phyloP scores from a whole-genome alignment of 306 rosid genomes.

The Elaeagnus macrophylla region DNA sequence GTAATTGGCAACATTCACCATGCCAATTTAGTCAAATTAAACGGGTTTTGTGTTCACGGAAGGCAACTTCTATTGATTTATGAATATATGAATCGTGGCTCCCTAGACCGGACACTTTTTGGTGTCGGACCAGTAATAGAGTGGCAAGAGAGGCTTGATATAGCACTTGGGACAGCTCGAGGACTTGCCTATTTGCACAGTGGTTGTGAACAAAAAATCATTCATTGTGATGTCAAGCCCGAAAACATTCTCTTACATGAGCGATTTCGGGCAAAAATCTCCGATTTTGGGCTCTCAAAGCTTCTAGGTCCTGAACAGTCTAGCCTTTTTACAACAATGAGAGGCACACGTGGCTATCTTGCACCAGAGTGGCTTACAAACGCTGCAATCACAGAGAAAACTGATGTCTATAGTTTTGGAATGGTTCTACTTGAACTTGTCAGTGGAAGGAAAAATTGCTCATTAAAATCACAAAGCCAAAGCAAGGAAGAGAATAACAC shows the following conservation, averaged over 20 bases:
- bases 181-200: slow-evolving; percentile 51
- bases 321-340: slow-evolving; percentile 45
- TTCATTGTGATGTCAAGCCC: slow-evolving; percentile 61
- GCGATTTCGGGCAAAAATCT: slow-evolving; percentile 30
- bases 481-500: neutral
- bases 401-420: slow-evolving; percentile 18
- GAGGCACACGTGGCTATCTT: slow-evolving; percentile 63
- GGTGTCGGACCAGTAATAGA: slow-evolving; percentile 8
- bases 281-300: slow-evolving; percentile 61
- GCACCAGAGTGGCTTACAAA: slow-evolving; percentile 65
- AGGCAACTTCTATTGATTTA: slow-evolving; percentile 8
- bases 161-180: slow-evolving; percentile 43
- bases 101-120: slow-evolving; percentile 17
- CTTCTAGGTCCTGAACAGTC: slow-evolving; percentile 37
- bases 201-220: slow-evolving; percentile 46
- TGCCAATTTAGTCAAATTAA: slow-evolving; percentile 22
- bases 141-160: slow-evolving; percentile 19
- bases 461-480: neutral
- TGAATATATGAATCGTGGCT: slow-evolving; percentile 16
- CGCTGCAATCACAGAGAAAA: slow-evolving; percentile 33
- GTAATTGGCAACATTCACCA: slow-evolving; percentile 82
- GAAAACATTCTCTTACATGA: slow-evolving; percentile 49
- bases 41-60: slow-evolving; percentile 13
- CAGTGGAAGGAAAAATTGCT: slow-evolving; percentile 13
- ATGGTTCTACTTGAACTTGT: slow-evolving; percentile 19